Evolutionary conservation across 257 asterid genomes (phyloP).

Genomic region (Solanum virginianum): DNA sequence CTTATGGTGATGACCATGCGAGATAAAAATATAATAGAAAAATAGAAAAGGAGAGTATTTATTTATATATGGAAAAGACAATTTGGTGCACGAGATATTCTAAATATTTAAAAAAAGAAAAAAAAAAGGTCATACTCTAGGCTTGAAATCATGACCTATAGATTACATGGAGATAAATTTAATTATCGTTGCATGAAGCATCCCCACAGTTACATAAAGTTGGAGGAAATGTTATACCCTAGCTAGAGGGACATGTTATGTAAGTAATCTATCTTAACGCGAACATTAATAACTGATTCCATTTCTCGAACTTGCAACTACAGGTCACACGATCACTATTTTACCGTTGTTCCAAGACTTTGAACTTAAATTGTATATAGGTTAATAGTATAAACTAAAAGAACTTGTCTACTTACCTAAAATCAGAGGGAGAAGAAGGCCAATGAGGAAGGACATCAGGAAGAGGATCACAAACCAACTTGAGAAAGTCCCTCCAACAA

Average conservation of each 20-base stretch:
- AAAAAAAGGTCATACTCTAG: no score
- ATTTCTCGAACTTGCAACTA: background rate
- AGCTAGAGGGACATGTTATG: background rate
- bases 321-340: background rate
- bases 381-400: background rate
- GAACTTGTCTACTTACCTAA: conserved; percentile 28
- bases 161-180: background rate
- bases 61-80: background rate
- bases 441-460: conserved; percentile 53
- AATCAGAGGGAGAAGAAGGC: conserved; percentile 78
- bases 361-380: background rate
- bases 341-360: background rate
- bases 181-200: background rate
- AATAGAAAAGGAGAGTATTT: background rate
- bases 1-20: background rate
- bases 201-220: background rate
- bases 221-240: background rate
- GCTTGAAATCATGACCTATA: background rate
- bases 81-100: accelerated
- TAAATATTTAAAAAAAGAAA: no score
- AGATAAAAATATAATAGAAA: background rate
- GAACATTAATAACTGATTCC: background rate
- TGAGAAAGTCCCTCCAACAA: conserved; percentile 90
- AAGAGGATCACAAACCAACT: conserved; percentile 52
- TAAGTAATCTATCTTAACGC: background rate